Percentiles rank a stretch among this genome's conserved stretches.
Conservation (phyloP, 2,329 filamentous ascomycete species). For the Cytospora piceicola region DNA sequence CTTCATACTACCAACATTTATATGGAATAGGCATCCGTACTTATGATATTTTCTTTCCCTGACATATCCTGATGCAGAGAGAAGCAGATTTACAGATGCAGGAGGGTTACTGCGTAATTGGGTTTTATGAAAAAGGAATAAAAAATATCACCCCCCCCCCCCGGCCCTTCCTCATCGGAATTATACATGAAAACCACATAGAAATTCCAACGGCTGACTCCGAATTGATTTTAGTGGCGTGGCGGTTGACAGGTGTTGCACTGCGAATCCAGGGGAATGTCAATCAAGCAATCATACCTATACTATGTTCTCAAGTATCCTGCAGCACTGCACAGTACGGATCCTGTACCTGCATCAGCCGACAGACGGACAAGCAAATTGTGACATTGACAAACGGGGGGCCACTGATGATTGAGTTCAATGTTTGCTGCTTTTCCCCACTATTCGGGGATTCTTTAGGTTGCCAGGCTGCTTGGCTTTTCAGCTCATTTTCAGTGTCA, state of each 20-base stretch:
- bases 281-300: background rate
- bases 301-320: no score
- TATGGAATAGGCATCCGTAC: background rate
- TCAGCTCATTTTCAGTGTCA: background rate
- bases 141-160: no score
- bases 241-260: background rate
- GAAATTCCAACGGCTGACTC: background rate
- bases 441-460: no score
- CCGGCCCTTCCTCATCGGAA: no score
- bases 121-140: background rate
- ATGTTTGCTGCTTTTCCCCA: background rate
- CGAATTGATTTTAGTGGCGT: background rate
- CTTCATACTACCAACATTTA: background rate
- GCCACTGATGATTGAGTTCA: background rate
- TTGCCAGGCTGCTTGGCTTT: background rate
- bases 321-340: background rate
- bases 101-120: background rate
- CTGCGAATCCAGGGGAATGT: background rate
- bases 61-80: background rate
- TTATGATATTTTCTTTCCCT: background rate
- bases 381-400: slow-evolving; percentile 12
- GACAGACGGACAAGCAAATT: slow-evolving; percentile 5
- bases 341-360: background rate
- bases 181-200: background rate
- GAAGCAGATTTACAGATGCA: background rate